A percentile compares a stretch with the other conserved stretches of the same genome.
Conservation (phyloP, 129 eudicot genomes). For the Logfia minima region DNA sequence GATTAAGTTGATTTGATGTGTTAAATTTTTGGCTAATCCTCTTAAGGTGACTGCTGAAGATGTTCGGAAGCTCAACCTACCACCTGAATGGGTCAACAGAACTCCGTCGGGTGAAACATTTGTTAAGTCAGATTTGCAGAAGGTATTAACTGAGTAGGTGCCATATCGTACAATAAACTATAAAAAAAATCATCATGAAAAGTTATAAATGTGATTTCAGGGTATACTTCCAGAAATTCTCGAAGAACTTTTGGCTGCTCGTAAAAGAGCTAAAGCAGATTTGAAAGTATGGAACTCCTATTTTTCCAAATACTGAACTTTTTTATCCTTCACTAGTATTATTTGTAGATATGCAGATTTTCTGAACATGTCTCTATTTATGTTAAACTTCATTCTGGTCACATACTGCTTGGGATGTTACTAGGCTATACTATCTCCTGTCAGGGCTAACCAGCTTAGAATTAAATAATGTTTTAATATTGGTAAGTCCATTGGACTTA, state of each 20-base stretch:
- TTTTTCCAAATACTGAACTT: constrained; percentile 7
- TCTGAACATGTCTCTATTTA: background rate
- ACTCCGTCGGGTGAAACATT: constrained; percentile 99
- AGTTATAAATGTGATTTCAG: constrained; percentile 44
- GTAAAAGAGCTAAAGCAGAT: constrained; percentile 97
- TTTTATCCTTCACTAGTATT: background rate
- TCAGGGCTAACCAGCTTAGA: background rate
- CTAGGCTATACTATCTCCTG: constrained; percentile 3
- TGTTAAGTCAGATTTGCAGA: constrained; percentile 85
- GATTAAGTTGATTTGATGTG: constrained; percentile 18
- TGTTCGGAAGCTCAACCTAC: constrained; percentile 68
- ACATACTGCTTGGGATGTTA: constrained; percentile 9
- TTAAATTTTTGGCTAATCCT: constrained; percentile 22
- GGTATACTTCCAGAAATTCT: constrained; percentile 99
- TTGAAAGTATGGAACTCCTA: constrained; percentile 54
- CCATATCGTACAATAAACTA: background rate
- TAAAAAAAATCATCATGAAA: constrained; percentile 13
- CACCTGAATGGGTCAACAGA: constrained; percentile 77
- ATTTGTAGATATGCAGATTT: background rate
- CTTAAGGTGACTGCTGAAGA: constrained; percentile 89
- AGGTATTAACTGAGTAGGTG: constrained; percentile 44
- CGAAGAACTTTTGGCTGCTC: constrained; percentile 96
- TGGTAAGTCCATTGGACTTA: background rate
- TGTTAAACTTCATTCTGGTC: constrained; percentile 5
- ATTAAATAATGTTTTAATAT: background rate